These are phyloP conservation scores for Zoysia matrella DNA, from an alignment of 202 grass and related monocot genomes.

Conservation along the genomic window DNA sequence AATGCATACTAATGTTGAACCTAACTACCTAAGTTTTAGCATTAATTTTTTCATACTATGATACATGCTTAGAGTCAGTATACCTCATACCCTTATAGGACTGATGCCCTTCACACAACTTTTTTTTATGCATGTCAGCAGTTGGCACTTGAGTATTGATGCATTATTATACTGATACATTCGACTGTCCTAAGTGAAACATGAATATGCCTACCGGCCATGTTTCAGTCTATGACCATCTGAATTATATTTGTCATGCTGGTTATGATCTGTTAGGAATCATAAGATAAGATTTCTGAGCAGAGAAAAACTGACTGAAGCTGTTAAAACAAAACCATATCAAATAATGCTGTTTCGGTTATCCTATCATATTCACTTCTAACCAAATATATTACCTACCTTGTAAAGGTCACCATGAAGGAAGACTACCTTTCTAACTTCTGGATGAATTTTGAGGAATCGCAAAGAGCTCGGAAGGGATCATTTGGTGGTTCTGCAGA, in stretches of 20 bases:
- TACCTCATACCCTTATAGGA: background rate
- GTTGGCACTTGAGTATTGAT: too few species aligned
- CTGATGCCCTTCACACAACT: background rate
- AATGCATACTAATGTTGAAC: background rate
- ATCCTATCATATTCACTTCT: conserved; percentile 25
- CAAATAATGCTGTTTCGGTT: background rate
- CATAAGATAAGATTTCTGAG: conserved; percentile 2
- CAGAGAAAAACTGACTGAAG: conserved; percentile 7
- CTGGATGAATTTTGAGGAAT: conserved; percentile 62
- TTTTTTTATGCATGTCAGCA: background rate
- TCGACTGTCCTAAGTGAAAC: conserved; percentile 21
- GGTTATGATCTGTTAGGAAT: conserved; percentile 7
- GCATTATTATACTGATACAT: conserved; percentile 11
- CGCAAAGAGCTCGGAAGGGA: conserved; percentile 59
- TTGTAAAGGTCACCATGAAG: conserved; percentile 63
- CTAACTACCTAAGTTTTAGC: background rate
- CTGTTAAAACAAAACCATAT: conserved; percentile 1
- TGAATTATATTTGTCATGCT: background rate
- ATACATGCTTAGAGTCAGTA: conserved; percentile 26
- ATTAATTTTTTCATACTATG: conserved; percentile 19
- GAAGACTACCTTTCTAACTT: conserved; percentile 64
- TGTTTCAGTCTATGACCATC: background rate
- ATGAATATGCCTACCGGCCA: background rate
- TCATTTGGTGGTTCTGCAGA: conserved; percentile 47
- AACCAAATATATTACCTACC: conserved; percentile 19